These are phyloP conservation scores for Metarhizium robertsii DNA, from an alignment of 2,329 filamentous ascomycete species.

Conservation along the genomic window DNA sequence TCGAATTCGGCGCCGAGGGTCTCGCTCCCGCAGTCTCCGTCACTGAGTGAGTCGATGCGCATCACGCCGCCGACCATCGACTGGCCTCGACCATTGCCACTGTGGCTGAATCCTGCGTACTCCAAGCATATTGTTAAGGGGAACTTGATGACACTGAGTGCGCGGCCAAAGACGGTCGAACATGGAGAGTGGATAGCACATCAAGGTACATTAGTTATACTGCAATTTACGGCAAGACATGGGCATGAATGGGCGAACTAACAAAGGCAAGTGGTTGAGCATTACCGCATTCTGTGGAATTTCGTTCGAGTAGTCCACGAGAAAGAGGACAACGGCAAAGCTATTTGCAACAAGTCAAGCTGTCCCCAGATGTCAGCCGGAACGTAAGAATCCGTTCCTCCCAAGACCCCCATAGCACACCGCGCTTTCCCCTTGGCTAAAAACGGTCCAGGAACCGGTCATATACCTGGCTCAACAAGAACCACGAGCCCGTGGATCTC, in stretches of 20 bases:
- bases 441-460: constrained; percentile 60
- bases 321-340: constrained; percentile 64
- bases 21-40: background rate
- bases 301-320: constrained; percentile 86
- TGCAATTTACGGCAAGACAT: background rate
- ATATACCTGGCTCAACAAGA: constrained; percentile 81
- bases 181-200: constrained; percentile 93
- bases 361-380: constrained; percentile 94
- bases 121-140: constrained; percentile 88
- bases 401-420: too few species aligned
- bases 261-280: constrained; percentile 59
- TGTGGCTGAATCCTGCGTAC: constrained; percentile 67
- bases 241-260: background rate
- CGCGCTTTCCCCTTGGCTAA: background rate
- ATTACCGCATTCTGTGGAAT: constrained; percentile 80
- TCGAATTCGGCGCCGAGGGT: constrained; percentile 2
- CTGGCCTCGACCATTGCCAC: constrained; percentile 52
- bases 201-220: constrained; percentile 59
- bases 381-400: constrained; percentile 39
- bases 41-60: background rate
- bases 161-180: constrained; percentile 89
- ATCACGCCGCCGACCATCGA: background rate
- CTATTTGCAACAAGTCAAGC: constrained; percentile 73
- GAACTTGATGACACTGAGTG: constrained; percentile 93
- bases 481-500: constrained; percentile 71